Evolutionary conservation across 164 flowering plant genomes (phyloP).

Genomic region (Vitis riparia): DNA sequence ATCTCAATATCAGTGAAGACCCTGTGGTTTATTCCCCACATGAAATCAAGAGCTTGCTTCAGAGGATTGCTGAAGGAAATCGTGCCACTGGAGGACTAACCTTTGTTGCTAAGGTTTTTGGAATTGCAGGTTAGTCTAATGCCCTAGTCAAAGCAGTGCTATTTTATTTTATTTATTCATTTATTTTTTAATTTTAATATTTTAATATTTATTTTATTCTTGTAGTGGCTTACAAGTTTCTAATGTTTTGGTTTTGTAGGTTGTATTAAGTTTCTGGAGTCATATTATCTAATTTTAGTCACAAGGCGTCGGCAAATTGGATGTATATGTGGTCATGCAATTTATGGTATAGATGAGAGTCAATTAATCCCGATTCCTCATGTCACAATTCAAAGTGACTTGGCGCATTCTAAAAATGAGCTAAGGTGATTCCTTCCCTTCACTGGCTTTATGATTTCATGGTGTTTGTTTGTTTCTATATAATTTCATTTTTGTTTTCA

Average conservation of each 20-base stretch:
- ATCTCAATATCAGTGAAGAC: slow-evolving; percentile 91
- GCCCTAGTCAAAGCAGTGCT: neutral
- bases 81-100: slow-evolving; percentile 88
- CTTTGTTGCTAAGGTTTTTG: slow-evolving; percentile 75
- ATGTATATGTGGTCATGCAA: slow-evolving; percentile 90
- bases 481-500: neutral
- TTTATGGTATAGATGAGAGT: slow-evolving; percentile 89
- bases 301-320: slow-evolving; percentile 95
- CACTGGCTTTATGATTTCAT: neutral
- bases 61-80: slow-evolving; percentile 89
- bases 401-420: slow-evolving; percentile 93
- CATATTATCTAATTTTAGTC: slow-evolving; percentile 86
- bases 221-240: neutral
- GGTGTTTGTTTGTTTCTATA: neutral
- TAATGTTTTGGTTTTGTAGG: slow-evolving; percentile 37
- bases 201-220: neutral
- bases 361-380: slow-evolving; percentile 88
- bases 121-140: slow-evolving; percentile 74
- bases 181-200: no score
- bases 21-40: slow-evolving; percentile 92
- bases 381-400: slow-evolving; percentile 79
- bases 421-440: slow-evolving; percentile 50
- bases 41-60: slow-evolving; percentile 85
- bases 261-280: slow-evolving; percentile 92
- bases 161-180: neutral